A percentile compares a stretch with the other conserved stretches of the same genome.
phyloP scores from a whole-genome alignment of 2,329 filamentous ascomycete species.

The Penicillium sp. region DNA sequence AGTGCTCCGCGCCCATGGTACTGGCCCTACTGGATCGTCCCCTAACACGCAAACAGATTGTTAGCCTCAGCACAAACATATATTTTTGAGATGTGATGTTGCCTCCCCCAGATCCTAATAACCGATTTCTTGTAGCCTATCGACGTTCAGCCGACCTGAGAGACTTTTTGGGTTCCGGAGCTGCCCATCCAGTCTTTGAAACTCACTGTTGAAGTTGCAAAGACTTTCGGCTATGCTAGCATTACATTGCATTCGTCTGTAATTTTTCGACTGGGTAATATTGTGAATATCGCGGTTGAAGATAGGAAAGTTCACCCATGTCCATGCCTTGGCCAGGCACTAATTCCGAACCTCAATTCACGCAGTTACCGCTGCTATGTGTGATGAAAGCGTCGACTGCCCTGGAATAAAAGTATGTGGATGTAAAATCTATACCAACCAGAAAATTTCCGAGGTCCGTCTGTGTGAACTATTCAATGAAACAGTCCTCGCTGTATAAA shows the following conservation, averaged over 20 bases:
- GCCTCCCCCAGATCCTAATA: conserved; percentile 35
- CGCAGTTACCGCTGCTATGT: too few species aligned
- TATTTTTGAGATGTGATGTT: conserved; percentile 44
- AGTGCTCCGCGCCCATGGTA: conserved; percentile 42
- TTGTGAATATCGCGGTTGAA: background rate
- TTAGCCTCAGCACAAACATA: conserved; percentile 45
- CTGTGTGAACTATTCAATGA: background rate
- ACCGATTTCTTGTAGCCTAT: conserved; percentile 26
- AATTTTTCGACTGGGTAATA: too few species aligned
- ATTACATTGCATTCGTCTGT: conserved; percentile 39
- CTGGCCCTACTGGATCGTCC: conserved; percentile 43
- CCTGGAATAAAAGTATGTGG: background rate
- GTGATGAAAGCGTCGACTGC: background rate
- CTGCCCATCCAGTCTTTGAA: conserved; percentile 9
- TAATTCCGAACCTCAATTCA: background rate
- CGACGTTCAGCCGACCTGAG: conserved; percentile 34
- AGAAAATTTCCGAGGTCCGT: background rate
- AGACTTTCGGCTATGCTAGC: conserved; percentile 47
- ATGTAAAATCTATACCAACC: background rate
- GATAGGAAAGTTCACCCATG: background rate
- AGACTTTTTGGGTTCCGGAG: conserved; percentile 31
- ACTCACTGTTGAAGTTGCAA: conserved; percentile 19
- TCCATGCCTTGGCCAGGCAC: background rate
- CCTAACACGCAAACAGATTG: conserved; percentile 41
- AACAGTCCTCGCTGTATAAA: background rate